Conservation (phyloP, 768 basidiomycete genomes). For the Phlebiopsis flavidoalba region DNA sequence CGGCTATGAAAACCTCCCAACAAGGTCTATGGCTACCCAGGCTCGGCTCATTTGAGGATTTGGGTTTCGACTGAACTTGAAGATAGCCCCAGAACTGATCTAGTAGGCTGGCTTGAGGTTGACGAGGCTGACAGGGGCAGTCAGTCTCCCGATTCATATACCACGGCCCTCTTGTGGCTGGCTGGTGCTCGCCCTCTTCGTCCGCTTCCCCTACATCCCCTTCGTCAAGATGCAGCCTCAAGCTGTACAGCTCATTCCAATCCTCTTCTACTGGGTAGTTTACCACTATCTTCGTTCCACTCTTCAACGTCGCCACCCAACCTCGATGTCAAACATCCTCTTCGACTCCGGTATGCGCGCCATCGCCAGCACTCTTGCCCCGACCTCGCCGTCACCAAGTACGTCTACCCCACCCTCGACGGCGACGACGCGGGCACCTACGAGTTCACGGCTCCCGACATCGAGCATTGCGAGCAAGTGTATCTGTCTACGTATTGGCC, state of each 20-base stretch:
- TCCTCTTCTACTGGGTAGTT: neutral
- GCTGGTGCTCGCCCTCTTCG: neutral
- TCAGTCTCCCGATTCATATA: neutral
- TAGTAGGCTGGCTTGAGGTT: too few species aligned
- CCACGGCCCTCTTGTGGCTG: too few species aligned
- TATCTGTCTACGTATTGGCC: too few species aligned
- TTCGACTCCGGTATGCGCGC: neutral
- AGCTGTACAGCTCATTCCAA: neutral
- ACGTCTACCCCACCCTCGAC: too few species aligned
- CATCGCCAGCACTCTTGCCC: neutral
- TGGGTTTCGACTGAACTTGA: too few species aligned
- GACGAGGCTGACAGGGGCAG: neutral
- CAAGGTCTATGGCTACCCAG: too few species aligned
- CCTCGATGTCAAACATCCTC: neutral
- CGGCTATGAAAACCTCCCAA: too few species aligned
- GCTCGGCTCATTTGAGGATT: too few species aligned
- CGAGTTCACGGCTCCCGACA: too few species aligned
- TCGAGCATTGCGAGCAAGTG: too few species aligned
- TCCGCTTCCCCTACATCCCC: neutral
- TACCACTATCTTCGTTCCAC: neutral
- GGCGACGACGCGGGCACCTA: too few species aligned
- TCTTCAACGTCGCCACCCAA: neutral
- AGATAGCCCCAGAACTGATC: too few species aligned
- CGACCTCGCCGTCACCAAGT: neutral
- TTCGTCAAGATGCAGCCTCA: neutral